Evolutionary conservation across 495 filamentous ascomycete genomes (phyloP).

Genomic region (Mytilinidion resinicola): DNA sequence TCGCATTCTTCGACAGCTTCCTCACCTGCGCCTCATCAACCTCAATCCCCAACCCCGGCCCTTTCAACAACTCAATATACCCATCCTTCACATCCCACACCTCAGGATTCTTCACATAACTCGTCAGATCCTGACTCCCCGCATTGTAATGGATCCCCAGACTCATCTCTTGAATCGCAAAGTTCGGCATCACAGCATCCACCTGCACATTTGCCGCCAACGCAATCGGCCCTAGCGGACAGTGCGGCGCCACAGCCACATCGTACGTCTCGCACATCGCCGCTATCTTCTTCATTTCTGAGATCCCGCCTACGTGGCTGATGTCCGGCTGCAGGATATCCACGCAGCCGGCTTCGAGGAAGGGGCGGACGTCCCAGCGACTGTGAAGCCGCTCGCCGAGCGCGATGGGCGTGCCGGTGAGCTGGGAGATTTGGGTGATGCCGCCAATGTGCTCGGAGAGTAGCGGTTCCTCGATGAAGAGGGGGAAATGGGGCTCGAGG

Average conservation of each 20-base stretch:
- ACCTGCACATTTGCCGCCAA: constrained; percentile 69
- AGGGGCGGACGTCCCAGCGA: constrained; percentile 71
- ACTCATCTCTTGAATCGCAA: constrained; percentile 77
- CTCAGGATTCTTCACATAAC: constrained; percentile 57
- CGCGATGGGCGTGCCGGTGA: constrained; percentile 62
- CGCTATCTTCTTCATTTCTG: constrained; percentile 64
- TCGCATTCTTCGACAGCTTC: constrained; percentile 44
- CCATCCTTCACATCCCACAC: constrained; percentile 62
- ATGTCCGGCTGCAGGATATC: constrained; percentile 76
- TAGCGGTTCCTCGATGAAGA: constrained; percentile 79
- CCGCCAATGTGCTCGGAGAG: constrained; percentile 65
- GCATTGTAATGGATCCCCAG: constrained; percentile 75
- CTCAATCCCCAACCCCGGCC: constrained; percentile 67
- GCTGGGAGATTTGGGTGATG: constrained; percentile 58
- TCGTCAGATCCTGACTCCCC: constrained; percentile 59
- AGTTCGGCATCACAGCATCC: constrained; percentile 58
- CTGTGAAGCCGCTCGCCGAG: constrained; percentile 69
- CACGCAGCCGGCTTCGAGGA: constrained; percentile 61
- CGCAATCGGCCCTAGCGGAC: constrained; percentile 69
- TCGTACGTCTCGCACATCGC: constrained; percentile 73
- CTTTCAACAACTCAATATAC: constrained; percentile 56
- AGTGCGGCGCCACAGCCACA: constrained; percentile 71
- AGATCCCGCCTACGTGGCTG: constrained; percentile 69
- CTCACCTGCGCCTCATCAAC: constrained; percentile 64
- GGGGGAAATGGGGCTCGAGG: constrained; percentile 61